A percentile compares a stretch with the other conserved stretches of the same genome.
Evolutionary conservation across 2,329 filamentous ascomycete species (phyloP).

Genomic region (Bisporella sp.): DNA sequence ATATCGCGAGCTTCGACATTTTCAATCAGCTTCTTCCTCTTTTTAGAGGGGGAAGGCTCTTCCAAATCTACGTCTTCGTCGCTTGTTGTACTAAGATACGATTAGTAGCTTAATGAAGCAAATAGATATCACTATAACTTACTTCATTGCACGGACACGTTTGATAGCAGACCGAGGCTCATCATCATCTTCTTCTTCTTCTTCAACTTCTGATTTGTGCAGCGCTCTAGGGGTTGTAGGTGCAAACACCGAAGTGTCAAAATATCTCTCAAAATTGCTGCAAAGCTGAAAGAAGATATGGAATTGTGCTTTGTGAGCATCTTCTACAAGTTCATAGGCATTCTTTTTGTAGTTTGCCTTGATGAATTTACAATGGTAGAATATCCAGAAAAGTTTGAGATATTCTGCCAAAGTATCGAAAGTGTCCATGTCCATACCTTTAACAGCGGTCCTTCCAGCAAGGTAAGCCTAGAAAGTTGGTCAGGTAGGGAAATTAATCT

Average conservation of each 20-base stretch:
- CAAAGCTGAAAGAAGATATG: background rate
- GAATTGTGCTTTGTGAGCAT: background rate
- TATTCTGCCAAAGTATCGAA: slow-evolving; percentile 9
- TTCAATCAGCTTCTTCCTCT: slow-evolving; percentile 35
- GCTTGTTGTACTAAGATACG: background rate
- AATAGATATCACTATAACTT: background rate
- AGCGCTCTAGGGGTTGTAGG: background rate
- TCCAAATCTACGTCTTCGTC: slow-evolving; percentile 6
- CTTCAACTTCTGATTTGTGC: background rate
- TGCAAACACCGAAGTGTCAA: background rate
- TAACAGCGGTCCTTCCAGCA: background rate
- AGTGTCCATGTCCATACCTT: slow-evolving; percentile 11
- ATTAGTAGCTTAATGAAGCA: background rate
- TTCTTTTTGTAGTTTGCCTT: background rate
- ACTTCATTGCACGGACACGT: background rate
- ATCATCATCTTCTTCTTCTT: background rate
- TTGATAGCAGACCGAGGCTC: background rate
- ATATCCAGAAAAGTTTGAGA: slow-evolving; percentile 23
- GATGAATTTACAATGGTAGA: slow-evolving; percentile 22
- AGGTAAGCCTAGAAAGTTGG: slow-evolving; percentile 1
- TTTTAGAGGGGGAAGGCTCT: slow-evolving; percentile 14
- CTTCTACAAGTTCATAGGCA: background rate
- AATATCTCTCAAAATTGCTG: background rate
- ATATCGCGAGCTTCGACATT: slow-evolving; percentile 39
- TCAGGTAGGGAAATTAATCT: no score